These are phyloP conservation scores for Rhodosporidiobolus sp. DNA, from an alignment of 768 basidiomycete species.

Conservation along the genomic window DNA sequence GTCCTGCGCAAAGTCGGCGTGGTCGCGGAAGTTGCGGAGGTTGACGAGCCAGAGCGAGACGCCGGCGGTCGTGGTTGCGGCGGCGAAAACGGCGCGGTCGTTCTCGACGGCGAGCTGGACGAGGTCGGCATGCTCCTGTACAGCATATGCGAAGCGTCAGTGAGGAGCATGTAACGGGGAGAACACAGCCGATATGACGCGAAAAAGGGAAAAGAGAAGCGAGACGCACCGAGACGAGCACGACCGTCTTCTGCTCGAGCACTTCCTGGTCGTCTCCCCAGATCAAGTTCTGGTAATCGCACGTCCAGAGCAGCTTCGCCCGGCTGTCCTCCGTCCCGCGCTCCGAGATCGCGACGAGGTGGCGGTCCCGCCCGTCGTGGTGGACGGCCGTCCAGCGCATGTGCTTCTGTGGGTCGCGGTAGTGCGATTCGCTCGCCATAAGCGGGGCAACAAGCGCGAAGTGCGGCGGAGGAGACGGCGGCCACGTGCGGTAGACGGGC, in stretches of 20 bases:
- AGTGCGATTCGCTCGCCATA: neutral
- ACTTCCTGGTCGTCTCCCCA: neutral
- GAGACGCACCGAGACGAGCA: conserved; percentile 11
- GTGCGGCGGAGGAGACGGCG: neutral
- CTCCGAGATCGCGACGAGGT: conserved; percentile 7
- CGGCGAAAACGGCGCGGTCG: conserved; percentile 14
- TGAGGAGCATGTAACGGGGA: too few species aligned
- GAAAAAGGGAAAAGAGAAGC: neutral
- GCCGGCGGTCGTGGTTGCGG: neutral
- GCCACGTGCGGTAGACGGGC: neutral
- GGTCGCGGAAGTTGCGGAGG: neutral
- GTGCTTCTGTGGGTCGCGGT: neutral
- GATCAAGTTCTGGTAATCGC: neutral
- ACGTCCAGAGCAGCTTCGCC: conserved; percentile 1
- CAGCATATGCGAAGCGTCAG: neutral
- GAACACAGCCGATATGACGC: too few species aligned
- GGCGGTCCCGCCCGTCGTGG: conserved; percentile 9
- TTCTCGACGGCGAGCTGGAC: conserved; percentile 33
- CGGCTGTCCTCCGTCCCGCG: neutral
- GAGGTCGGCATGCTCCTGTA: neutral
- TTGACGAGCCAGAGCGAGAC: conserved; percentile 5
- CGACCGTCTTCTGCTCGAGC: conserved; percentile 21
- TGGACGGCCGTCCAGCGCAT: conserved; percentile 9
- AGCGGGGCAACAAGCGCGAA: neutral
- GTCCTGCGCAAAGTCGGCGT: conserved; percentile 2